Percentiles rank a stretch among this genome's conserved stretches.
phyloP scores from a whole-genome alignment of 208 protist species.

The Trichomonas gallinae region DNA sequence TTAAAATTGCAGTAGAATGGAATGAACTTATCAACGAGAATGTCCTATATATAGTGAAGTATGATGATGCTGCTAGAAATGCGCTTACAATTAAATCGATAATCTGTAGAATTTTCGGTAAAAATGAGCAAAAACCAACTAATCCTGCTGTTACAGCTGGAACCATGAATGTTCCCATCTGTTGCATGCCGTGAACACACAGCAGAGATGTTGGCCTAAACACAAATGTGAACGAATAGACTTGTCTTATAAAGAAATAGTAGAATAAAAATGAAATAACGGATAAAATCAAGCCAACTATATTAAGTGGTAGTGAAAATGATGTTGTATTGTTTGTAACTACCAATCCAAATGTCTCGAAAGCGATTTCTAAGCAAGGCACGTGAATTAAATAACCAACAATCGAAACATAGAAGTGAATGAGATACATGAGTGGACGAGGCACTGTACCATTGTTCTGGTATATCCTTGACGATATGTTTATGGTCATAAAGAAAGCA shows the following conservation, averaged over 20 bases:
- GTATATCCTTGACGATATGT: no score
- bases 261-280: not conserved
- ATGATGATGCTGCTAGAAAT: not conserved
- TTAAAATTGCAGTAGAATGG: no score
- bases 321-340: not conserved
- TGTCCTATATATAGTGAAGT: not conserved
- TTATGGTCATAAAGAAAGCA: no score
- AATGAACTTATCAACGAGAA: not conserved
- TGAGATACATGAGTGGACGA: no score
- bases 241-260: not conserved
- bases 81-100: not conserved
- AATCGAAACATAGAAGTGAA: not conserved
- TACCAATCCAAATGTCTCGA: not conserved
- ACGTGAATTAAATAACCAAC: not conserved
- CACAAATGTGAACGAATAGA: not conserved
- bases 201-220: not conserved
- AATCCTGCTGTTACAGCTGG: not conserved
- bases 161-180: not conserved
- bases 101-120: not conserved
- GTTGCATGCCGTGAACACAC: not conserved
- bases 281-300: not conserved
- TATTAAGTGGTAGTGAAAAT: not conserved
- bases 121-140: not conserved
- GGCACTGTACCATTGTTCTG: no score
- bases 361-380: not conserved